Conservation (phyloP, 140 eudicot genomes). For the Anethum foeniculum region DNA sequence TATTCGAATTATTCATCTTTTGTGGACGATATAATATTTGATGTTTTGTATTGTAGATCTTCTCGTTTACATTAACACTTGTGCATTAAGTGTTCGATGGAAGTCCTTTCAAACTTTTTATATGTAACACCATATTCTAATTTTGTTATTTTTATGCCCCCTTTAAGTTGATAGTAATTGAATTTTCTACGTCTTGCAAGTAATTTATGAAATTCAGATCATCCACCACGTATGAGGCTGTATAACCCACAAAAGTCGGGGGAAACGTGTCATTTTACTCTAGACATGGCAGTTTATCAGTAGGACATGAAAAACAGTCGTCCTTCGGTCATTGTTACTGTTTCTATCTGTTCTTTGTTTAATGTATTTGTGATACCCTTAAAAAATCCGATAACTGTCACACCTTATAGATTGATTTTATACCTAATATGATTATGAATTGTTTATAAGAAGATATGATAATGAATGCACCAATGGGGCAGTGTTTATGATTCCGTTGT, state of each 20-base stretch:
- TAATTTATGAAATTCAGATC: background rate
- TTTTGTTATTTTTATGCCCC: background rate
- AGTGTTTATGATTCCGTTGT: background rate
- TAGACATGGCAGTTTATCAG: too few species aligned
- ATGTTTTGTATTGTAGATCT: background rate
- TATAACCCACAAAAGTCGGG: too few species aligned
- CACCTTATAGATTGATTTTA: background rate
- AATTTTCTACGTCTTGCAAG: background rate
- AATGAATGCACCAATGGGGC: background rate
- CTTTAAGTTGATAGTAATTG: background rate
- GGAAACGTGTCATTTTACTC: too few species aligned
- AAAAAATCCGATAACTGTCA: background rate
- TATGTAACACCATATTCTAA: background rate
- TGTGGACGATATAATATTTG: background rate
- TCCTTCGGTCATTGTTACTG: background rate
- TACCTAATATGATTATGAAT: background rate
- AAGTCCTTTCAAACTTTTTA: background rate
- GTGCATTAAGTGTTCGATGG: background rate
- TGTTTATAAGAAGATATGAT: background rate
- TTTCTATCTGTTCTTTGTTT: background rate
- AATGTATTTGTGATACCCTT: background rate
- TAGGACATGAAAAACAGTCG: too few species aligned
- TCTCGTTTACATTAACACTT: background rate
- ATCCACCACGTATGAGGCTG: background rate
- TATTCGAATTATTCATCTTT: background rate